Conservation (phyloP, 192 early-diverging fungal species). For the Coemansia sp. region DNA sequence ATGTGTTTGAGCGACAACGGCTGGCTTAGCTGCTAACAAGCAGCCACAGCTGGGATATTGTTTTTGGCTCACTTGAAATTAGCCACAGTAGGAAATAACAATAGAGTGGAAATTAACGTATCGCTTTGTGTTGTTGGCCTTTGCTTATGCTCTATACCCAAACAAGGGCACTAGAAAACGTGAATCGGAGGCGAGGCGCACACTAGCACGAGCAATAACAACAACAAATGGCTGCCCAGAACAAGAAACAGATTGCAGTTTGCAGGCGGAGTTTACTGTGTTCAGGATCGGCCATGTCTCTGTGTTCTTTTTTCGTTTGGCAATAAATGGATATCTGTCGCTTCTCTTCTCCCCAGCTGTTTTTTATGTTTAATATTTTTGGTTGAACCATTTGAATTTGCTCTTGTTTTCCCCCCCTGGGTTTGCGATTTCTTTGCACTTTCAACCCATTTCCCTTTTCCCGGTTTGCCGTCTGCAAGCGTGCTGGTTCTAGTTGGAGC, state of each 20-base stretch:
- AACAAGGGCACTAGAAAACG: neutral
- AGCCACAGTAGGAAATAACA: neutral
- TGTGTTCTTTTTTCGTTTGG: neutral
- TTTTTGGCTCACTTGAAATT: neutral
- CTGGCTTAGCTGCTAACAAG: neutral
- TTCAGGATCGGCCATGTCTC: neutral
- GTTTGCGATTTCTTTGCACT: neutral
- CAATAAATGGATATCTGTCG: neutral
- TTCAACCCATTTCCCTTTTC: neutral
- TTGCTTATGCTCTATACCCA: neutral
- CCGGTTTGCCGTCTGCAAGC: neutral
- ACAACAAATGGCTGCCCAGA: neutral
- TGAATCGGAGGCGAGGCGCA: neutral
- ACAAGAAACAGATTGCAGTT: neutral
- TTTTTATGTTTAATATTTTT: neutral
- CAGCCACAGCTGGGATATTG: neutral
- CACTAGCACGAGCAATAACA: neutral
- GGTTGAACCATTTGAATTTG: neutral
- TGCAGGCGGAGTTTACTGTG: neutral
- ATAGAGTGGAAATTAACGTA: neutral
- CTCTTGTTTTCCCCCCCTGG: neutral
- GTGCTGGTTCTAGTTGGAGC: neutral
- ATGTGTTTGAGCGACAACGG: constrained; percentile 16
- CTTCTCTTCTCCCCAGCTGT: neutral
- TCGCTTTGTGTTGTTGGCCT: neutral